Percentiles rank a stretch among this genome's conserved stretches.
These are phyloP conservation scores for Bromus sterilis DNA, from an alignment of 176 grass and related monocot genomes.

Conservation along the genomic window DNA sequence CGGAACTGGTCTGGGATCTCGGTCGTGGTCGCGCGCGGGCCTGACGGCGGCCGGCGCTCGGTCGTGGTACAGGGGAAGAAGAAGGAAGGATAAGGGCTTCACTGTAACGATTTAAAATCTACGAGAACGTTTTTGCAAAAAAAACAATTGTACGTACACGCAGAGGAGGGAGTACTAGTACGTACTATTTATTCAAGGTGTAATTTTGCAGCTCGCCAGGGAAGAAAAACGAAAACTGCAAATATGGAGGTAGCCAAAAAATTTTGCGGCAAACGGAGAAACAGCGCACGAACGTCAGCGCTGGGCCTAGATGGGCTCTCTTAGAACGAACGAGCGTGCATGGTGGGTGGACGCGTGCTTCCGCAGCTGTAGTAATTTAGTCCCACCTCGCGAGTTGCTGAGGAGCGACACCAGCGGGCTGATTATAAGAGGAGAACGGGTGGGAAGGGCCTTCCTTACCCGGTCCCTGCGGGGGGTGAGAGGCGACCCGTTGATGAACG, in stretches of 20 bases:
- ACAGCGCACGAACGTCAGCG: not conserved
- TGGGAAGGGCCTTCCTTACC: rapidly evolving
- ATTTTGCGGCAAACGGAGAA: not conserved
- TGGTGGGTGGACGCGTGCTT: too few species aligned
- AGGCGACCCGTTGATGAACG: slow-evolving; percentile 66
- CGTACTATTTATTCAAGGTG: too few species aligned
- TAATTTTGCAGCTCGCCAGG: not conserved
- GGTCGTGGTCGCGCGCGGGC: too few species aligned
- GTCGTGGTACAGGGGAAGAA: too few species aligned
- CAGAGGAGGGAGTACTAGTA: too few species aligned
- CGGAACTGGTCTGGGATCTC: too few species aligned
- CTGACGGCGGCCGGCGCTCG: too few species aligned
- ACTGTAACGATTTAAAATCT: too few species aligned
- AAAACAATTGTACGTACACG: too few species aligned
- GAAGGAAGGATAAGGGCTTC: too few species aligned
- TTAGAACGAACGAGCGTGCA: not conserved
- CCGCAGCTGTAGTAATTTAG: not conserved
- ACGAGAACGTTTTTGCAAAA: too few species aligned
- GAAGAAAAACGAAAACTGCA: not conserved
- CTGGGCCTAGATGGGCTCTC: not conserved
- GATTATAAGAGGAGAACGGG: not conserved
- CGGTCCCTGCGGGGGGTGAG: slow-evolving; percentile 50
- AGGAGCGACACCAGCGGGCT: rapidly evolving
- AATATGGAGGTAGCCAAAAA: not conserved
- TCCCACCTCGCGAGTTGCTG: not conserved